Base-by-base conservation (phyloP, 1,284 basidiomycete genomes). In the Marasmius sp. region DNA sequence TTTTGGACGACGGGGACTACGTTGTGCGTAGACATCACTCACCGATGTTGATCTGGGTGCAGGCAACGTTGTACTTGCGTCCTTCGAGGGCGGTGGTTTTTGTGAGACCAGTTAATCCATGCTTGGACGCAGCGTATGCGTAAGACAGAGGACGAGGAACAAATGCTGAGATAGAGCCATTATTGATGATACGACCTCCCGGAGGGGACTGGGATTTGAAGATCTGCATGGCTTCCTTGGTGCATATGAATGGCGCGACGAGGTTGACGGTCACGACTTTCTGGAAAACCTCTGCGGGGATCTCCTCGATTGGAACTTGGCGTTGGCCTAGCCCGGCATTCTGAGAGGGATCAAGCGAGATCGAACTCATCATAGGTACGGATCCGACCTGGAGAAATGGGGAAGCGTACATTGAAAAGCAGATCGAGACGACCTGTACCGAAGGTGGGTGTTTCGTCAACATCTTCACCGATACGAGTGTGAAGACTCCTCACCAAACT, bases 1-100 rank as follows among this genome's bases (percentile, higher is more conserved):
- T 11, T n/a, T 27, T 22, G 54, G 65, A 27, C 59, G 63, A 58
- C 57, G 59, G 64, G 54, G 16, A 36, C 16, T 6, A 18, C 48
- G 16, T 48, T 47, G 16, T 18, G 14, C 33, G 34, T 11, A 36
- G 39, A 47, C 45, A 18, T 39, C 47, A 57, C 71, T 36, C 62
- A 86, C 90, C 92, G 52, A 94, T 91, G 69, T 94, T 91, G 51
- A 94, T 85, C 70, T 94, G 89, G 0, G 89, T 91, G 68, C 86
- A 87, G 4, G 90, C 84, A 63, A 95, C 93, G 67, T 85, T 81
- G 71, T 85, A 85, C 41, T 81, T 77, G 6, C 93, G 80, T 0
- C 92, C 93, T 68, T 94, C 92, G 36, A 95, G 84, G 1, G 87
- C 82, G 3, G 86, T 89, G 50, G 81, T 84, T 72, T 89, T 91